Evolutionary conservation across 441 rosid genomes (phyloP).

Genomic region (Gossypium davidsonii): DNA sequence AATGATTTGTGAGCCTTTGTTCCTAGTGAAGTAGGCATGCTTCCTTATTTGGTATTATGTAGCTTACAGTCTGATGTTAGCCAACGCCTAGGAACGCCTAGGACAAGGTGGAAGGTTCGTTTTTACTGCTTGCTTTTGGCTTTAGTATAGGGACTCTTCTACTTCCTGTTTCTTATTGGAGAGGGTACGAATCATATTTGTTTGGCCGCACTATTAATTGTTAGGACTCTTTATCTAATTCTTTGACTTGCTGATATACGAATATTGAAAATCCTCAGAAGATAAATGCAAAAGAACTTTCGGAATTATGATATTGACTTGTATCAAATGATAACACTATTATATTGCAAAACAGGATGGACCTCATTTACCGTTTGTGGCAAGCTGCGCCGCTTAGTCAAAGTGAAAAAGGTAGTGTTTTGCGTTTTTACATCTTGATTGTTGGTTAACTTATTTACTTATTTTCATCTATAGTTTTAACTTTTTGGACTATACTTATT

Average conservation of each 20-base stretch:
- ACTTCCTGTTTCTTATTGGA: background rate
- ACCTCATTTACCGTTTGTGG: constrained; percentile 97
- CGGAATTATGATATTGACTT: constrained; percentile 4
- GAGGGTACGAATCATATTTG: background rate
- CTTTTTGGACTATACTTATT: constrained; percentile 15
- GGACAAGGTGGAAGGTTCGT: background rate
- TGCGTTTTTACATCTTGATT: constrained; percentile 6
- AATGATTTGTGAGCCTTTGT: background rate
- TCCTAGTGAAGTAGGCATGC: background rate
- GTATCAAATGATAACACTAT: constrained; percentile 13
- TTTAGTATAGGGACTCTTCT: background rate
- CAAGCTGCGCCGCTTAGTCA: constrained; percentile 79
- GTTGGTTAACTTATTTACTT: background rate
- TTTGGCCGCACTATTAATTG: background rate
- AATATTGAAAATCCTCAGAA: background rate
- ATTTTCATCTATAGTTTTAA: background rate
- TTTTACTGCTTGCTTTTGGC: background rate
- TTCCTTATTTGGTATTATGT: background rate
- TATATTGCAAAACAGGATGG: constrained; percentile 54
- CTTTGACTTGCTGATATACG: background rate
- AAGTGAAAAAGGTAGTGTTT: constrained; percentile 72
- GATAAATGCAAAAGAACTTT: constrained; percentile 1
- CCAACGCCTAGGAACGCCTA: background rate
- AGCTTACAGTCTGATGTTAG: constrained; percentile 11
- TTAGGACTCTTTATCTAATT: constrained; percentile 1